Evolutionary conservation across 305 asterid genomes (phyloP), one percentile per base, ranked within the genome.

Genomic region (Andrographis paniculata): DNA sequence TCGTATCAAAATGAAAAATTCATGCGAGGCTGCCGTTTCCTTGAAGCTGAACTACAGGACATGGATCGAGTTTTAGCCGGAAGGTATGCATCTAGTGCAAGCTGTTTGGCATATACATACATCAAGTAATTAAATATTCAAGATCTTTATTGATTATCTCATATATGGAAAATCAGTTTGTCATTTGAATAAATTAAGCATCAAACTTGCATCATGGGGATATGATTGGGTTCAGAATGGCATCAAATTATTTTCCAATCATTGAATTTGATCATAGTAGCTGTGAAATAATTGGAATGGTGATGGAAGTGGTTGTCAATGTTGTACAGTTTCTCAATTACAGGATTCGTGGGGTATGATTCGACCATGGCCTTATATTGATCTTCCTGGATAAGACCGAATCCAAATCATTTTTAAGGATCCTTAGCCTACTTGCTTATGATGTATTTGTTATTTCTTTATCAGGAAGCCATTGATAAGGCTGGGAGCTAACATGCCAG

Each of bases 401-500:
- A 3, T 24, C 30, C 30, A 24, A 24, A 24, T 24, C 30, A 24
- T 8, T n/a, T n/a, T n/a, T n/a, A n/a, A n/a, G n/a, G n/a, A n/a
- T n/a, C n/a, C n/a, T n/a, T n/a, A n/a, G n/a, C n/a, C n/a, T n/a
- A n/a, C n/a, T n/a, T n/a, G n/a, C n/a, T n/a, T n/a, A n/a, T n/a
- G n/a, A n/a, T n/a, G n/a, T n/a, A n/a, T n/a, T n/a, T n/a, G n/a
- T n/a, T n/a, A n/a, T 11, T 44, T 20, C 4, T 4, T 6, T 12
- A 44, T 22, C 81, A 91, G 99, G 84, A 87, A 79, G 62, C 96
- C 95, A 2, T 66, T 81, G 67, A 92, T 92, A 42, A 63, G 82
- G 55, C 63, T 92, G 28, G 99, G 99, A 9, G 89, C 99, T 1
- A 92, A 92, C 82, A 81, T 84, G 99, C 99, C 99, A 14, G 99